phyloP scores from a whole-genome alignment of 495 filamentous ascomycete genomes.

The Clavariopsis aquatica region DNA sequence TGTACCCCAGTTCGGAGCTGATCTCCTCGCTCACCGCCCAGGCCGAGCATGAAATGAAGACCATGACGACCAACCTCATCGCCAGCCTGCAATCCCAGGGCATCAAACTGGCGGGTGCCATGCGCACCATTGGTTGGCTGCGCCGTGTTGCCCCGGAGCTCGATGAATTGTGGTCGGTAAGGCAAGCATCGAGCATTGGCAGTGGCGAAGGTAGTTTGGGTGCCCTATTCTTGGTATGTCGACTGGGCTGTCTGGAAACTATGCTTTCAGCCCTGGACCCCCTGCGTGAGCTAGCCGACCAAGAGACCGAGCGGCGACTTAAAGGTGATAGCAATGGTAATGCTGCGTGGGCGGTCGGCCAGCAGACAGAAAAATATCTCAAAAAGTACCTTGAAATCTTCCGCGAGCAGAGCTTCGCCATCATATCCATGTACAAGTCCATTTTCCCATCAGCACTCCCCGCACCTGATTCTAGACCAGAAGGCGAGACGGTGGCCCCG shows the following conservation, averaged over 20 bases:
- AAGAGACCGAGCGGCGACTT: constrained; percentile 61
- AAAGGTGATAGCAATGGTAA: constrained; percentile 26
- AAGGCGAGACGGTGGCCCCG: constrained; percentile 44
- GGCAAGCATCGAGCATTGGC: constrained; percentile 8
- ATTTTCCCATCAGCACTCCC: constrained; percentile 68
- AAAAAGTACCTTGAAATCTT: constrained; percentile 98
- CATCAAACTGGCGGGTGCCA: constrained; percentile 85
- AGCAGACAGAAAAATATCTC: constrained; percentile 91
- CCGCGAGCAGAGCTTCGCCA: constrained; percentile 94
- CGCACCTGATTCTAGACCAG: constrained; percentile 41
- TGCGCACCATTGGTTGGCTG: constrained; percentile 91
- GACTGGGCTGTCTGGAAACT: constrained; percentile 73
- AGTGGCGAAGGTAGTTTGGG: constrained; percentile 64
- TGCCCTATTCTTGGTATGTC: constrained; percentile 82
- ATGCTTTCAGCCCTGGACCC: constrained; percentile 86
- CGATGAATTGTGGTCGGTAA: constrained; percentile 49
- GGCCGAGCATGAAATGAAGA: constrained; percentile 84
- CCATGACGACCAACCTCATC: constrained; percentile 85
- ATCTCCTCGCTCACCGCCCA: constrained; percentile 71
- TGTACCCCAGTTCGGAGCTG: constrained; percentile 78
- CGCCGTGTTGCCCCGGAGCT: constrained; percentile 83
- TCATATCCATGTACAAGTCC: constrained; percentile 86
- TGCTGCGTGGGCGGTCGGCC: constrained; percentile 67
- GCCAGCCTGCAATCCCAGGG: constrained; percentile 70
- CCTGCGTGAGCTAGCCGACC: constrained; percentile 82